Conservation (phyloP, 2,329 filamentous ascomycete species). For the Fusarium sp. region DNA sequence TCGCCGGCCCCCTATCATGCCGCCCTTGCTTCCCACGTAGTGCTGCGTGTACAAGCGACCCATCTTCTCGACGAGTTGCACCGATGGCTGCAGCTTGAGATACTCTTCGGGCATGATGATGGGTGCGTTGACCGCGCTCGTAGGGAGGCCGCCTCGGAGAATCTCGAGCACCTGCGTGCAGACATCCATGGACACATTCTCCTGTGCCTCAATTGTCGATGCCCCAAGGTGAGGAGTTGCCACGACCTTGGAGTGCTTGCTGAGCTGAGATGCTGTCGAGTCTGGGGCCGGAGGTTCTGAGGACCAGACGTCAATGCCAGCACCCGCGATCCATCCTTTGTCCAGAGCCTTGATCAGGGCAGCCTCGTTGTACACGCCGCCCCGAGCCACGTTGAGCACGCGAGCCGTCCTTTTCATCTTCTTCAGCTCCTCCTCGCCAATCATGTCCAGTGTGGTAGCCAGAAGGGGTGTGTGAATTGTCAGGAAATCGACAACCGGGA, state of each 20-base stretch:
- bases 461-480: slow-evolving; percentile 87
- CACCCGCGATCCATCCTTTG: slow-evolving; percentile 80
- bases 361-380: slow-evolving; percentile 84
- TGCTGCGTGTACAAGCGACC: slow-evolving; percentile 86
- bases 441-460: slow-evolving; percentile 82
- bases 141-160: slow-evolving; percentile 80
- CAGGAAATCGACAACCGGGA: slow-evolving; percentile 81
- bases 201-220: slow-evolving; percentile 85
- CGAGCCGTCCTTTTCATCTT: slow-evolving; percentile 82
- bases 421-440: slow-evolving; percentile 76
- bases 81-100: slow-evolving; percentile 82
- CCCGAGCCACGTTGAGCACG: slow-evolving; percentile 84
- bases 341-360: slow-evolving; percentile 81
- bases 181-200: slow-evolving; percentile 87
- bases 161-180: slow-evolving; percentile 85
- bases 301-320: slow-evolving; percentile 86
- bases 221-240: slow-evolving; percentile 86
- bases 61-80: slow-evolving; percentile 84
- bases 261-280: slow-evolving; percentile 74
- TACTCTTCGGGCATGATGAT: slow-evolving; percentile 88
- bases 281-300: slow-evolving; percentile 74
- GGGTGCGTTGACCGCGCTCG: slow-evolving; percentile 84
- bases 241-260: slow-evolving; percentile 80
- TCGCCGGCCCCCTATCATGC: slow-evolving; percentile 72
- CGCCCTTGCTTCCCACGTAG: slow-evolving; percentile 64